Percentiles rank a stretch among this genome's conserved stretches.
Evolutionary conservation across 805 yeast genomes (phyloP).

Genomic region (Zygosaccharomyces kombuchaensis): DNA sequence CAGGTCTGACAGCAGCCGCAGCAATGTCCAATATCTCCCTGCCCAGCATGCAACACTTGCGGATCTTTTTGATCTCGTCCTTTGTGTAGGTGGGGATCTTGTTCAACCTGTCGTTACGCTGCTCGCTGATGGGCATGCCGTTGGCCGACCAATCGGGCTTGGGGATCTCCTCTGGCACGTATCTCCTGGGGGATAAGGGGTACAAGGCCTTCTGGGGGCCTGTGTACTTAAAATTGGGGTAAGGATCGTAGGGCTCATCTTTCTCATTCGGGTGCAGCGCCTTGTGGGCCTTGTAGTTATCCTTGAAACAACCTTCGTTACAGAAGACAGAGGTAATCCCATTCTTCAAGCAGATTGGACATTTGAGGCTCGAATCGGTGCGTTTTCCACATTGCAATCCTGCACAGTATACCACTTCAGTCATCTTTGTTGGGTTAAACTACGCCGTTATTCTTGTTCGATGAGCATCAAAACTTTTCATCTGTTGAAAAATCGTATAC

Average conservation of each 20-base stretch:
- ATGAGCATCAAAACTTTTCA: background rate
- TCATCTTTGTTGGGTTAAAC: background rate
- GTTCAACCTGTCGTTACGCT: constrained; percentile 61
- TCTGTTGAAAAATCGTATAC: background rate
- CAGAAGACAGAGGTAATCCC: constrained; percentile 67
- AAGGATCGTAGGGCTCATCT: constrained; percentile 69
- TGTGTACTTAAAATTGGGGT: constrained; percentile 68
- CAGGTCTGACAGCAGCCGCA: constrained; percentile 79
- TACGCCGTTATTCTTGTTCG: background rate
- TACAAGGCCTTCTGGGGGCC: constrained; percentile 75
- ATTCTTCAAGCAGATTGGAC: constrained; percentile 85
- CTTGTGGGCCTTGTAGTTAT: constrained; percentile 70
- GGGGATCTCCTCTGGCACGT: constrained; percentile 65
- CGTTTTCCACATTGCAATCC: constrained; percentile 83
- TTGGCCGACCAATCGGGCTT: constrained; percentile 78
- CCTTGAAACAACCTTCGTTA: constrained; percentile 75
- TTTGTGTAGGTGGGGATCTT: constrained; percentile 59
- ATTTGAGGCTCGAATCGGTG: constrained; percentile 70
- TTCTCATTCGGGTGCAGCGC: constrained; percentile 63
- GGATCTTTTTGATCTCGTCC: constrained; percentile 70
- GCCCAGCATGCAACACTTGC: constrained; percentile 69
- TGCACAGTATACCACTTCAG: constrained; percentile 45
- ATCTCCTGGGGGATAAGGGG: constrained; percentile 71
- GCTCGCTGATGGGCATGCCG: constrained; percentile 79
- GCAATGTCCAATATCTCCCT: constrained; percentile 89